Percentiles rank a stretch among this genome's conserved stretches.
Evolutionary conservation across 2,329 filamentous ascomycete genomes (phyloP).

Genomic region (Thelonectria discophora): DNA sequence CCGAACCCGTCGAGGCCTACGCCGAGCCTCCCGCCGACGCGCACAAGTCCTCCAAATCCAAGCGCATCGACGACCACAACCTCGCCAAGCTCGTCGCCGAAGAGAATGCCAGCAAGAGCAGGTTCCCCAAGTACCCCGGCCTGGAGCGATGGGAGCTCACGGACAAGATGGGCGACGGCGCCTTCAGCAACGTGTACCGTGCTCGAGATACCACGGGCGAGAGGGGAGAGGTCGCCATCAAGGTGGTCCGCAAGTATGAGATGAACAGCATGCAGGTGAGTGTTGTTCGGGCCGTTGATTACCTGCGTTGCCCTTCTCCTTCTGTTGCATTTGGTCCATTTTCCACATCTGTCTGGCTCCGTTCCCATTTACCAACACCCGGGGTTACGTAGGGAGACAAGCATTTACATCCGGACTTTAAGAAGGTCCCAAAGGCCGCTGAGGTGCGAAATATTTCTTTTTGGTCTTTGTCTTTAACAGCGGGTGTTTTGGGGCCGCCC

Average conservation of each 20-base stretch:
- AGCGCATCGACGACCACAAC: constrained; percentile 68
- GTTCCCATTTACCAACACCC: constrained; percentile 63
- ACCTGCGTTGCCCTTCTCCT: constrained; percentile 38
- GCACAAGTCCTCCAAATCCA: constrained; percentile 67
- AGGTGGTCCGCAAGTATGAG: constrained; percentile 98
- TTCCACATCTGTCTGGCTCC: constrained; percentile 26
- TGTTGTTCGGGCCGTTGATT: constrained; percentile 46
- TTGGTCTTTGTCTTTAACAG: constrained; percentile 42
- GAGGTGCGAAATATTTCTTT: constrained; percentile 80
- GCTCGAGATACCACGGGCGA: constrained; percentile 78
- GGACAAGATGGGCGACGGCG: constrained; percentile 99
- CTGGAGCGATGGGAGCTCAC: constrained; percentile 76
- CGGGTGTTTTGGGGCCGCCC: constrained; percentile 33
- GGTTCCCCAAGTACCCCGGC: constrained; percentile 72
- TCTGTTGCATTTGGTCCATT: constrained; percentile 26
- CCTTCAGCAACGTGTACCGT: constrained; percentile 98
- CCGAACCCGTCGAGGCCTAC: constrained; percentile 54
- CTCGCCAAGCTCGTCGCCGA: constrained; percentile 89
- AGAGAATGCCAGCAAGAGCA: constrained; percentile 85
- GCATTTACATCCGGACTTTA: constrained; percentile 95
- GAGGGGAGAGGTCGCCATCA: constrained; percentile 89
- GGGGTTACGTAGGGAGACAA: constrained; percentile 77
- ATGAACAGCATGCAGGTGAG: constrained; percentile 99
- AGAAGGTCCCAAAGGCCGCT: constrained; percentile 92
- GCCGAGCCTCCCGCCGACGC: constrained; percentile 63